Conservation (phyloP, 768 basidiomycete species). For the Trametes villosa region DNA sequence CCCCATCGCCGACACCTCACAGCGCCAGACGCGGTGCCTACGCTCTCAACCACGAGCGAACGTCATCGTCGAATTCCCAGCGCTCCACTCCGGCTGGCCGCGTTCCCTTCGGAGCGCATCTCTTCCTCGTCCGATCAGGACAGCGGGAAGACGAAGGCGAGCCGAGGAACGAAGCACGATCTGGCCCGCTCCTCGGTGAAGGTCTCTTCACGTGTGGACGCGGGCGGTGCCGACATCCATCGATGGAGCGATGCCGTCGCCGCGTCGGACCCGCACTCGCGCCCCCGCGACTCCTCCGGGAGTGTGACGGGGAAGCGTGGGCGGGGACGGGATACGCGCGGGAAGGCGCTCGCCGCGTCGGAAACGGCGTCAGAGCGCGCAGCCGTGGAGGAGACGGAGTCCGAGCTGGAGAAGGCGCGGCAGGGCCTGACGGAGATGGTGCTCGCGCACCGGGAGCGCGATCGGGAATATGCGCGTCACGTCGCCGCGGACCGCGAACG, state of each 20-base stretch:
- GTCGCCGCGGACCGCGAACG: slow-evolving; percentile 19
- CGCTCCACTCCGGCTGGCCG: slow-evolving; percentile 10
- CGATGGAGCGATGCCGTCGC: slow-evolving; percentile 11
- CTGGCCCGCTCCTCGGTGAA: not conserved
- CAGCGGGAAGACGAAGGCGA: not conserved
- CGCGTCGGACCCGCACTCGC: not conserved
- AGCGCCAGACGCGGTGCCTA: not conserved
- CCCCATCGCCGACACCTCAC: slow-evolving; percentile 9
- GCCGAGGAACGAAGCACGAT: slow-evolving; percentile 1
- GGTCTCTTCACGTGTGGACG: not conserved
- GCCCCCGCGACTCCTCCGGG: not conserved
- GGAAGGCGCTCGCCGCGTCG: slow-evolving; percentile 19
- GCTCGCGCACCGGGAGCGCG: slow-evolving; percentile 29
- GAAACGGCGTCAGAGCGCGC: slow-evolving; percentile 8
- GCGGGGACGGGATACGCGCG: slow-evolving; percentile 18
- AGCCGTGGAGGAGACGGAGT: slow-evolving; percentile 3
- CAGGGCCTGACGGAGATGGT: slow-evolving; percentile 22
- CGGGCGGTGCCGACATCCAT: not conserved
- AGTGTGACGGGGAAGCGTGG: not conserved
- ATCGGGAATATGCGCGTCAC: slow-evolving; percentile 25
- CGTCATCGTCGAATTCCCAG: slow-evolving; percentile 17
- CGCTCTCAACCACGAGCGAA: not conserved
- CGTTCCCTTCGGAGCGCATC: not conserved
- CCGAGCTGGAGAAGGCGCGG: slow-evolving; percentile 8
- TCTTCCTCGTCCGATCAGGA: slow-evolving; percentile 7